A percentile compares a stretch with the other conserved stretches of the same genome.
phyloP scores from a whole-genome alignment of 495 filamentous ascomycete species.

The Podospora sp. region DNA sequence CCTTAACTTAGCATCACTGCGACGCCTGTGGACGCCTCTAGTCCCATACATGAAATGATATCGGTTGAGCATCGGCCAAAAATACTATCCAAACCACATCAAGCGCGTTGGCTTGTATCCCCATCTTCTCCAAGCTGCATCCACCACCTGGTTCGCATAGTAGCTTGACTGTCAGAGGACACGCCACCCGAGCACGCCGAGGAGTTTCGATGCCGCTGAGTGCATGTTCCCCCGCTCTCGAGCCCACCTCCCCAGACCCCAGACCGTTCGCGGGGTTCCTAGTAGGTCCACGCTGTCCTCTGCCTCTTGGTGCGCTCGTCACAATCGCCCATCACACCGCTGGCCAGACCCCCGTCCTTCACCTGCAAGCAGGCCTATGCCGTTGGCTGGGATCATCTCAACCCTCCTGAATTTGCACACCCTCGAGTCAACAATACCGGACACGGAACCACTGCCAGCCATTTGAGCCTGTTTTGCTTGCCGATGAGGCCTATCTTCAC shows the following conservation, averaged over 20 bases:
- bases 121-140: no score
- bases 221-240: not conserved
- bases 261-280: not conserved
- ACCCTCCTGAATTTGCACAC: not conserved
- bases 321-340: not conserved
- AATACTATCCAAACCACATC: not conserved
- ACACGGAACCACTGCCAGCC: not conserved
- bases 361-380: not conserved
- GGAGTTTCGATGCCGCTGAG: not conserved
- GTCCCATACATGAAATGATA: not conserved
- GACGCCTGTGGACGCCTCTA: not conserved
- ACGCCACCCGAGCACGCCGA: not conserved
- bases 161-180: not conserved
- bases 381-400: not conserved
- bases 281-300: not conserved
- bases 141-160: not conserved
- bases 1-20: constrained; percentile 23
- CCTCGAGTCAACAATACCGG: not conserved
- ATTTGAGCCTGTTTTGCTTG: not conserved
- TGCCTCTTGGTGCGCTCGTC: not conserved
- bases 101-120: no score
- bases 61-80: not conserved
- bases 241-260: not conserved
- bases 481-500: not conserved
- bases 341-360: not conserved